These are phyloP conservation scores for Cladosporium halotolerans DNA, from an alignment of 2,329 filamentous ascomycete species.

Conservation along the genomic window DNA sequence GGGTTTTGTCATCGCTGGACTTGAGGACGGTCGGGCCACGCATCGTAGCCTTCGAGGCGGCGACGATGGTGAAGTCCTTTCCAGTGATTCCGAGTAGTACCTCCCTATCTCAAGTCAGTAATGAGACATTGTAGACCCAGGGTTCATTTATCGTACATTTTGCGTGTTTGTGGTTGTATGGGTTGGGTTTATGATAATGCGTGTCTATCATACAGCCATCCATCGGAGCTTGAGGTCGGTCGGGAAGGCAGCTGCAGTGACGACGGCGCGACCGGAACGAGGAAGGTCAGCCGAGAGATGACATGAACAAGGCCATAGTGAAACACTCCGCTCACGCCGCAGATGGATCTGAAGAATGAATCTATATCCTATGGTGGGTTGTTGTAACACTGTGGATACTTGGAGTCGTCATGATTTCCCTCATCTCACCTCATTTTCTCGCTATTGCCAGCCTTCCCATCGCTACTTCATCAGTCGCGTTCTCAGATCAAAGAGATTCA, in stretches of 20 bases:
- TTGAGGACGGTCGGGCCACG: conserved; percentile 95
- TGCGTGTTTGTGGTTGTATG: conserved; percentile 8
- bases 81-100: conserved; percentile 95
- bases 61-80: conserved; percentile 98
- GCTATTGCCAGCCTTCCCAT: too few relatives aligned
- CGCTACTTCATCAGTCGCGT: too few relatives aligned
- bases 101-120: conserved; percentile 49
- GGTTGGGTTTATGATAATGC: too few relatives aligned
- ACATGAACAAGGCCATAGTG: too few relatives aligned
- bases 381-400: too few relatives aligned
- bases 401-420: too few relatives aligned
- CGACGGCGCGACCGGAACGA: conserved; percentile 1
- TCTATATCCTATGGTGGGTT: too few relatives aligned
- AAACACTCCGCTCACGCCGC: too few relatives aligned
- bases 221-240: conserved; percentile 1
- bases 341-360: too few relatives aligned
- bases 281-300: not conserved
- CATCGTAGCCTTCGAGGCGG: conserved; percentile 96
- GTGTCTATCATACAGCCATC: too few relatives aligned
- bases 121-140: not conserved
- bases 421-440: too few relatives aligned
- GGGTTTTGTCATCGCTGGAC: conserved; percentile 92
- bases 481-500: too few relatives aligned
- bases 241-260: conserved; percentile 7
- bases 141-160: conserved; percentile 3